Base-by-base conservation (phyloP, 495 filamentous ascomycete species). In the Letharia lupina region DNA sequence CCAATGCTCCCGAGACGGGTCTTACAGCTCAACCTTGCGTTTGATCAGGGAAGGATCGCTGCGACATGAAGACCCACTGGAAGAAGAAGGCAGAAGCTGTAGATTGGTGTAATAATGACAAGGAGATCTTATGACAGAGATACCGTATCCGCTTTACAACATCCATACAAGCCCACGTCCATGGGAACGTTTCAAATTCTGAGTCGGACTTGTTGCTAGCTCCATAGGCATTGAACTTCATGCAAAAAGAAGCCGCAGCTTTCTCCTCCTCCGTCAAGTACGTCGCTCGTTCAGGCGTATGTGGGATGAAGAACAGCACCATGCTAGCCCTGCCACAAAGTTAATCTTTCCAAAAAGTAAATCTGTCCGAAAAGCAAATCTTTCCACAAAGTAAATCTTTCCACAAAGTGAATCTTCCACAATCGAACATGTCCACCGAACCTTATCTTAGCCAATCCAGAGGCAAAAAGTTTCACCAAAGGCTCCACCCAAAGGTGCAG, bases 381-480 rank as follows among this genome's bases (percentile, higher is more conserved):
- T 64, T 59, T 67, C 23, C 23, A 28, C 23, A 28, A 28, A 28
- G 23, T 28, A 28, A 28, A 28, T 18, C 65, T 64, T 59, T 67
- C 58, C 18, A 68, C 61, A 59, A 78, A 77, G 71, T 79, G 78
- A 44, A 78, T 79, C 74, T 74, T 78, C 1, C 74, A 77, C 56
- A 57, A 68, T 41, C 73, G 71, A 66, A 79, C 73, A 69, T 82
- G 81, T 13, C 75, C 75, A 35, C 71, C 66, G 33, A 72, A 73
- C 20, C 69, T 61, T 57, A 83, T 80, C 67, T 75, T 33, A 18
- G 73, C 73, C 63, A 77, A 57, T 8, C 84, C 80, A n/a, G 81
- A 78, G 6, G 84, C 83, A 31, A 90, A 79, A 31, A 89, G 74
- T 15, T 85, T 85, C 23, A 12, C 85, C 85, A 72, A 89, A 89